phyloP scores from a whole-genome alignment of 768 basidiomycete genomes.

The Trametes cubensis region DNA sequence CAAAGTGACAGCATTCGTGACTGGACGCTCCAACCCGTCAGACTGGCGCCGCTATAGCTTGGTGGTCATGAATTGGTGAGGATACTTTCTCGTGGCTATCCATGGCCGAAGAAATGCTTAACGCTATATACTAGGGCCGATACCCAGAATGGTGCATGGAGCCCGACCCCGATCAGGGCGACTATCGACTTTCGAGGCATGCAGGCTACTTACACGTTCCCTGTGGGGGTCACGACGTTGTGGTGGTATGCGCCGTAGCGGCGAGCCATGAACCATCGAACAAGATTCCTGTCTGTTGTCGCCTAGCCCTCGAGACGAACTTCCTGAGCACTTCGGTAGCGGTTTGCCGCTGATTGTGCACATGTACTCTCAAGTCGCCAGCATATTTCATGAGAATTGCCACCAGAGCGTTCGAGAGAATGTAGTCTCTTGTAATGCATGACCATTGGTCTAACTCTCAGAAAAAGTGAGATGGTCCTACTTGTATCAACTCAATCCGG shows the following conservation, averaged over 20 bases:
- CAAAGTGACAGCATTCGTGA: slow-evolving; percentile 66
- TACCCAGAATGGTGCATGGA: slow-evolving; percentile 50
- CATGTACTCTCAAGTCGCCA: too few species aligned
- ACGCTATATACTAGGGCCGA: slow-evolving; percentile 43
- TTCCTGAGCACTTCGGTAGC: too few species aligned
- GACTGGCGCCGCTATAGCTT: slow-evolving; percentile 71
- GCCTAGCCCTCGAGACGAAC: too few species aligned
- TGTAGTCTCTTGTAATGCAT: too few species aligned
- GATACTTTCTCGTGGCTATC: neutral
- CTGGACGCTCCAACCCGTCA: slow-evolving; percentile 49
- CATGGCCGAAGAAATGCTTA: neutral
- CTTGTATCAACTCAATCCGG: too few species aligned
- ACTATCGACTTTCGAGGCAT: slow-evolving; percentile 67
- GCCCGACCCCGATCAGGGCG: slow-evolving; percentile 53
- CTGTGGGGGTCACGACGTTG: slow-evolving; percentile 67
- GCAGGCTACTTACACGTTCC: slow-evolving; percentile 74
- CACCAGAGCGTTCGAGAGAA: too few species aligned
- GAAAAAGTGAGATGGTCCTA: too few species aligned
- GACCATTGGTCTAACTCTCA: too few species aligned
- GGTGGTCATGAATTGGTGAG: slow-evolving; percentile 70
- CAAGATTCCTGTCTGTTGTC: too few species aligned
- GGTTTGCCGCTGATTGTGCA: too few species aligned
- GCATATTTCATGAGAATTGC: too few species aligned
- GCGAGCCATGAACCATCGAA: too few species aligned
- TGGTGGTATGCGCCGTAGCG: slow-evolving; percentile 49